Evolutionary conservation across 208 protist species (phyloP), one percentile per base, ranked within the genome.

Genomic region (Leishmania turanica): DNA sequence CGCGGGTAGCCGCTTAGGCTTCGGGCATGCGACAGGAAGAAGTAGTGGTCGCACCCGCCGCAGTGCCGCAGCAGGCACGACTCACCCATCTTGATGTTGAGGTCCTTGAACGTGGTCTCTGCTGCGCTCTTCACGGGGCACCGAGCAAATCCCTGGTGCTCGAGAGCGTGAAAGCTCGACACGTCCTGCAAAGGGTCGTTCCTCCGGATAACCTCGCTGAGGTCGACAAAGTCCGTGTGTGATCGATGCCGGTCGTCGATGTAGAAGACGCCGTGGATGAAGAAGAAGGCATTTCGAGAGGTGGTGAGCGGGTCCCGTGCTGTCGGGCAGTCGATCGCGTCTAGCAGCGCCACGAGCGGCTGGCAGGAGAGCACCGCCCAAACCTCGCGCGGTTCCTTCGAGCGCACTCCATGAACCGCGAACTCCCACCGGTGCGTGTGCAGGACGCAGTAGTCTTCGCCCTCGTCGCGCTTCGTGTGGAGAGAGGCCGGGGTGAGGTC

Each of bases 351-450:
- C 13, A 89, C 89, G 53, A 97, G 79, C 71, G 72, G 80, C 79
- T 97, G 92, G 65, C 91, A 97, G 8, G 89, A 89, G 27, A 97
- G 88, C 40, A 96, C 90, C 3, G 91, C 92, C 91, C 92, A 96
- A 37, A 83, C 74, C 60, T 93, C 91, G 34, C 85, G 72, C 49
- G 89, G 85, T 56, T 92, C 86, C 3, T 79, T 56, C 0, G 86
- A 81, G 21, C 81, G 74, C 24, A 84, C 78, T 37, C 77, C 60
- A 78, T 88, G 75, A 60, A 96, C 88, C 2, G 85, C 84, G 65
- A 96, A 95, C 81, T 96, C 92, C 91, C 92, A 96, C 19, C 86
- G 89, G 68, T 96, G 90, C 17, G 92, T 93, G 86, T 97, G 92
- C 68, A 85, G 65, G 19, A 97, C 81, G 75, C 91, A 95, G 85